phyloP scores from a whole-genome alignment of 2,329 filamentous ascomycete species.

The Beauveria sp. region DNA sequence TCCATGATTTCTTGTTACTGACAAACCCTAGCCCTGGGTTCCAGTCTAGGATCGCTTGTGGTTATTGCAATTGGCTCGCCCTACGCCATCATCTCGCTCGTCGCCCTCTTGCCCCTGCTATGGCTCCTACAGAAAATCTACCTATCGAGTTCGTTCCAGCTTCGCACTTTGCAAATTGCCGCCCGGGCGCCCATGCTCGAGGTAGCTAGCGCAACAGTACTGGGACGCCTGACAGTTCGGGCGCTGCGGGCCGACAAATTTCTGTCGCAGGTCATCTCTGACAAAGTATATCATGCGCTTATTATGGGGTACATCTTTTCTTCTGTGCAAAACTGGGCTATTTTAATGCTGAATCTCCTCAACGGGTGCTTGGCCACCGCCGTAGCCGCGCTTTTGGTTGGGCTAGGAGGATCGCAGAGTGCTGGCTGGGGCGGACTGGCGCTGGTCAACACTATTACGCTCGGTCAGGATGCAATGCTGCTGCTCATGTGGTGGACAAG shows the following conservation, averaged over 20 bases:
- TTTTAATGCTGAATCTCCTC: neutral
- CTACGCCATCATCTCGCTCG: neutral
- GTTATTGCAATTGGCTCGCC: conserved; percentile 4
- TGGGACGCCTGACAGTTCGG: neutral
- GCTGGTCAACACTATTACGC: neutral
- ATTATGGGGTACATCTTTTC: neutral
- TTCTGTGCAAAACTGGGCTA: neutral
- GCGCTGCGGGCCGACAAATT: neutral
- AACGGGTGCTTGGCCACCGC: neutral
- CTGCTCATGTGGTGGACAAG: conserved; percentile 1
- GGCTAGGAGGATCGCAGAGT: neutral
- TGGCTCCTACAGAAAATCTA: neutral
- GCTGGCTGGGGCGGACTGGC: neutral
- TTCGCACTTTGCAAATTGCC: neutral
- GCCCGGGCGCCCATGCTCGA: conserved; percentile 2
- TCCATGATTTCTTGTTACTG: too few species aligned
- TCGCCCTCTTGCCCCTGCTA: neutral
- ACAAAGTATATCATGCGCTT: neutral
- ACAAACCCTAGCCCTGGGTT: too few species aligned
- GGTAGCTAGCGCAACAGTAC: neutral
- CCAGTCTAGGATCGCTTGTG: neutral
- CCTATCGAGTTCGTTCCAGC: neutral
- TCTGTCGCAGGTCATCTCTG: too few species aligned
- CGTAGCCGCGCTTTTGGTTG: neutral
- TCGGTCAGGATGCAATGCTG: conserved; percentile 1